Base-by-base conservation (phyloP, 2,329 filamentous ascomycete genomes). In the Fusarium tupiense region DNA sequence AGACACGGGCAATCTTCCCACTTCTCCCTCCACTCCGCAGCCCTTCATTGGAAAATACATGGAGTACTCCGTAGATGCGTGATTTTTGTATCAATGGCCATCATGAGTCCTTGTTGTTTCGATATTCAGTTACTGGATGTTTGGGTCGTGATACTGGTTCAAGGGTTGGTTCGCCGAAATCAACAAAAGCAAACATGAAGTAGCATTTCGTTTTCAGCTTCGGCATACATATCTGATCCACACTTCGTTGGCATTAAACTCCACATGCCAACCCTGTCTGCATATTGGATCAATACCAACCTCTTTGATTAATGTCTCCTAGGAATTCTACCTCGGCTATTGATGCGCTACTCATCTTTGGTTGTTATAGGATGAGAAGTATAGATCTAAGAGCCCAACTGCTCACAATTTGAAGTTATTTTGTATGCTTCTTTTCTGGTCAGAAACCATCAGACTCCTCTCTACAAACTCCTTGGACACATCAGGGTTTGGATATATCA, bases 241-340 rank as follows among this genome's bases (percentile, higher is more conserved):
- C 56, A 58, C 47, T 64, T 53, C 31, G 54, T 22, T 65, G 54
- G 46, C 64, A 41, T 66, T 29, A 20, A 33, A 46, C 56, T 35
- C 57, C 35, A 56, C 43, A 49, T 43, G 11, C 38, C 5, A 41
- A 67, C 71, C 71, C 41, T 58, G 66, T 63, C 61, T 47, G 53
- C 57, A 71, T 73, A 47, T 67, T 56, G 46, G 26, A 61, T 40
- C 53, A 71, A 63, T 73, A 50, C 47, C 71, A 73, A 52, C 43
- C 43, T 60, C 33, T 19, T 24, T 35, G 19, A 60, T 38, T 52
- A 31, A n/a, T 20, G 43, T 16, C 19, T 7, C 8, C 11, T 19
- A 9, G 41, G 5, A 37, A 37, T n/a, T n/a, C 24, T 50, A 29
- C 12, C 57, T 59, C 43, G 43, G 29, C 44, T 41, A 10, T 20